phyloP scores from a whole-genome alignment of 805 yeast genomes.

The Zygotorulaspora danielsina region DNA sequence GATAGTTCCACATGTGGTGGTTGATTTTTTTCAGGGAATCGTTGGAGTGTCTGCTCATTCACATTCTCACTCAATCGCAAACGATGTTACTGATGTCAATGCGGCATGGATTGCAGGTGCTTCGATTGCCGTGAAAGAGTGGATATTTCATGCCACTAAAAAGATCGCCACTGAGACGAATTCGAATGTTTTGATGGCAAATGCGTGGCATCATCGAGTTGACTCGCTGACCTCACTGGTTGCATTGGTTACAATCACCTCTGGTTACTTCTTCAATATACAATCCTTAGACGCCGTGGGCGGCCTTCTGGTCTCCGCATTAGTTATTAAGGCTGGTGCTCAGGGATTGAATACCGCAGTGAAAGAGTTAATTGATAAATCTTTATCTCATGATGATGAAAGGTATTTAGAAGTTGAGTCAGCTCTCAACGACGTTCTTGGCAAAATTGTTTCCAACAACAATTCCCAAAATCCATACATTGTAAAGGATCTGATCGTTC shows the following conservation, averaged over 20 bases:
- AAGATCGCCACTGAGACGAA: slow-evolving; percentile 71
- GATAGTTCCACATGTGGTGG: slow-evolving; percentile 55
- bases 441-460: slow-evolving; percentile 40
- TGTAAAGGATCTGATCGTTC: slow-evolving; percentile 43
- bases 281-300: slow-evolving; percentile 91
- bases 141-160: slow-evolving; percentile 79
- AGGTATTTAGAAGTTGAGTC: slow-evolving; percentile 43
- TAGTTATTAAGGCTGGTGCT: slow-evolving; percentile 82
- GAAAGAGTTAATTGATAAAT: slow-evolving; percentile 73
- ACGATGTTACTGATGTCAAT: slow-evolving; percentile 61
- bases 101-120: slow-evolving; percentile 97
- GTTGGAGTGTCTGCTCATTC: slow-evolving; percentile 35
- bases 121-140: slow-evolving; percentile 81
- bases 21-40: slow-evolving; percentile 47
- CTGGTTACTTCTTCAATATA: slow-evolving; percentile 72
- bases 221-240: slow-evolving; percentile 90
- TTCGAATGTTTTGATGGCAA: slow-evolving; percentile 88
- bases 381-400: slow-evolving; percentile 49
- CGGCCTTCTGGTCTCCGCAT: slow-evolving; percentile 76
- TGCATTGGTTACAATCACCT: slow-evolving; percentile 81
- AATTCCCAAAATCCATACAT: slow-evolving; percentile 39
- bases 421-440: slow-evolving; percentile 37
- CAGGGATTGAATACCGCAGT: slow-evolving; percentile 66
- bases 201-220: slow-evolving; percentile 98
- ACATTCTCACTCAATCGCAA: slow-evolving; percentile 35